These are phyloP conservation scores for Blastobotrys mokoenaii DNA, from an alignment of 805 yeast species.

Conservation along the genomic window DNA sequence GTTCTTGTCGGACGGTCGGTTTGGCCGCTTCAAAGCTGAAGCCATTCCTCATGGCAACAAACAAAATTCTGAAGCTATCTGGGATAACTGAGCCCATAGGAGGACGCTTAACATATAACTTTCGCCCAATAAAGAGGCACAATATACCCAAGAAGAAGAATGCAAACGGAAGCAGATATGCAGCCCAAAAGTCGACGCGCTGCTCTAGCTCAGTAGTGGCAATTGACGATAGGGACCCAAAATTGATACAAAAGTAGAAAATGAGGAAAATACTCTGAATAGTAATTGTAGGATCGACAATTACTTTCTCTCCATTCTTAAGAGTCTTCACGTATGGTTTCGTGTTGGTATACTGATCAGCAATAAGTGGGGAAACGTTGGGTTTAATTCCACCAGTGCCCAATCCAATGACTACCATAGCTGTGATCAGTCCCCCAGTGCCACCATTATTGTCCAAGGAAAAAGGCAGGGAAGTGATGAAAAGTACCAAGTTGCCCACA, in stretches of 20 bases:
- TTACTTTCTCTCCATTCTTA: slow-evolving; percentile 57
- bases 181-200: slow-evolving; percentile 54
- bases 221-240: slow-evolving; percentile 66
- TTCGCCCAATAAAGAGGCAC: slow-evolving; percentile 45
- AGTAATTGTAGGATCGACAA: slow-evolving; percentile 61
- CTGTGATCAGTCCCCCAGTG: slow-evolving; percentile 52
- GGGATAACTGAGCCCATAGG: slow-evolving; percentile 55
- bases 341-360: slow-evolving; percentile 60
- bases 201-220: slow-evolving; percentile 70
- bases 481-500: slow-evolving; percentile 53
- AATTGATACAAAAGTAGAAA: slow-evolving; percentile 67
- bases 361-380: slow-evolving; percentile 66
- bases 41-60: slow-evolving; percentile 38
- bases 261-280: slow-evolving; percentile 67
- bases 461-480: slow-evolving; percentile 64
- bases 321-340: slow-evolving; percentile 50
- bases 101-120: slow-evolving; percentile 48
- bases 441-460: slow-evolving; percentile 41
- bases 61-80: slow-evolving; percentile 40
- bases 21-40: slow-evolving; percentile 47
- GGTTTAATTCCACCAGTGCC: slow-evolving; percentile 81
- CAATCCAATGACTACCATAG: slow-evolving; percentile 55
- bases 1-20: slow-evolving; percentile 45
- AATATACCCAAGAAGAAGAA: slow-evolving; percentile 54
- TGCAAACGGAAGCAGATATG: slow-evolving; percentile 62